Evolutionary conservation across 1,284 basidiomycete genomes (phyloP), one percentile per base, ranked within the genome.

Genomic region (Puccinia polysora): DNA sequence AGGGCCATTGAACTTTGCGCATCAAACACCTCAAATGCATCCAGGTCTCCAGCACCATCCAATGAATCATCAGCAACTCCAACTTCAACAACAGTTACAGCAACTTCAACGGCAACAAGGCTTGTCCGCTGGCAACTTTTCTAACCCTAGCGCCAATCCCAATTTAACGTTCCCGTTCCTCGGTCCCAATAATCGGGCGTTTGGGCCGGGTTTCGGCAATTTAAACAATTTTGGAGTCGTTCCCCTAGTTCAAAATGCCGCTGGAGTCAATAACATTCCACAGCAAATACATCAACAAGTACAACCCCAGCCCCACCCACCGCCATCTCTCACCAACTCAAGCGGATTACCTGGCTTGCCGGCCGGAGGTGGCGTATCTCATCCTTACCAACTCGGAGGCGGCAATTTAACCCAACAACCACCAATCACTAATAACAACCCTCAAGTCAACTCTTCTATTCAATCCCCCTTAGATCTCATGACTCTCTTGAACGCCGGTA

Each of bases 401-500:
- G 59, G 20, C 6, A 62, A 62, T 25, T 15, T 58, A 32, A 34
- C 53, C 12, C 28, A 18, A 5, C 40, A 59, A 38, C 43, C 34
- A 32, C 38, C 20, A 4, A 20, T 43, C n/a, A 36, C 47, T n/a
- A 12, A 6, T 18, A 7, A 56, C 23, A 15, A 12, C 23, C 5
- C 7, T n/a, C 38, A 30, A n/a, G 18, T 47, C 7, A 32, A 18
- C 40, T 65, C 50, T 28, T 8, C 47, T n/a, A 32, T 34, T 34
- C 49, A 65, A 25, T 55, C 53, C 20, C 65, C 45, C 10, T 45
- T 70, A 45, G 67, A 70, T 34, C 56, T 70, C 23, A 70, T 70
- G 67, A 70, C 56, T 30, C 32, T 70, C 23, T 70, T 70, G 34
- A 70, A 70, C 40, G 67, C 67, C 28, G 67, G 67, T 14, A 58